Evolutionary conservation across 2,329 filamentous ascomycete genomes (phyloP).

Genomic region (Exophiala dermatitidis): DNA sequence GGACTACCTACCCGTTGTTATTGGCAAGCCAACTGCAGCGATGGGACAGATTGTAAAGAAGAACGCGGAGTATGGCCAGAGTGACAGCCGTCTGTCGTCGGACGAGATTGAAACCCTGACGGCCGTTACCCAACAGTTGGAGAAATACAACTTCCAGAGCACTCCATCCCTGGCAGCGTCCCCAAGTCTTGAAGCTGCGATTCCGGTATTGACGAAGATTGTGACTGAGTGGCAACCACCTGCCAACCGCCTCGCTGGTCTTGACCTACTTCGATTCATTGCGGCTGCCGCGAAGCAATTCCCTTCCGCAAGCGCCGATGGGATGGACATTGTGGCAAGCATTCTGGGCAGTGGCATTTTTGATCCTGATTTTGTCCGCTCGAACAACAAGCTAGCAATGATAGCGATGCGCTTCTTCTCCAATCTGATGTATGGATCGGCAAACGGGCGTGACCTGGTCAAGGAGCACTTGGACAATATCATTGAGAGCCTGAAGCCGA

Average conservation of each 20-base stretch:
- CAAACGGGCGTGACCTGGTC: slow-evolving; percentile 60
- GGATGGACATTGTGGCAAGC: slow-evolving; percentile 52
- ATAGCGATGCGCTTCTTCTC: slow-evolving; percentile 73
- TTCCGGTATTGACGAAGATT: slow-evolving; percentile 61
- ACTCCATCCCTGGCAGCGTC: slow-evolving; percentile 33
- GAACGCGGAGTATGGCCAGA: slow-evolving; percentile 65
- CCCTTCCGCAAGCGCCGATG: slow-evolving; percentile 53
- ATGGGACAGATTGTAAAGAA: slow-evolving; percentile 69
- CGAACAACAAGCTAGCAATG: slow-evolving; percentile 68
- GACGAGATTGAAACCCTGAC: slow-evolving; percentile 59
- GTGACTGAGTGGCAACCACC: slow-evolving; percentile 68
- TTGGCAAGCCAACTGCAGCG: slow-evolving; percentile 63
- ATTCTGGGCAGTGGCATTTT: slow-evolving; percentile 55
- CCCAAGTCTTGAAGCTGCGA: slow-evolving; percentile 30
- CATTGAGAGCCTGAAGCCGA: slow-evolving; percentile 56
- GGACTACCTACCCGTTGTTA: slow-evolving; percentile 68
- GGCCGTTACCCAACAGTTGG: slow-evolving; percentile 56
- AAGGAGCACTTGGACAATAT: slow-evolving; percentile 54
- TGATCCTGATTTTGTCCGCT: slow-evolving; percentile 51
- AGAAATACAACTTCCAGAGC: slow-evolving; percentile 33
- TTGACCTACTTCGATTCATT: slow-evolving; percentile 82
- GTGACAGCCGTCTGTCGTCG: slow-evolving; percentile 66
- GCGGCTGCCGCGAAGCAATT: slow-evolving; percentile 59
- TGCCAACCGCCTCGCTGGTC: slow-evolving; percentile 68
- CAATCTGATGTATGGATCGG: slow-evolving; percentile 69